Percentiles rank a stretch among this genome's conserved stretches.
Conservation (phyloP, 2,329 filamentous ascomycete genomes). For the Aspergillus udagawae region DNA sequence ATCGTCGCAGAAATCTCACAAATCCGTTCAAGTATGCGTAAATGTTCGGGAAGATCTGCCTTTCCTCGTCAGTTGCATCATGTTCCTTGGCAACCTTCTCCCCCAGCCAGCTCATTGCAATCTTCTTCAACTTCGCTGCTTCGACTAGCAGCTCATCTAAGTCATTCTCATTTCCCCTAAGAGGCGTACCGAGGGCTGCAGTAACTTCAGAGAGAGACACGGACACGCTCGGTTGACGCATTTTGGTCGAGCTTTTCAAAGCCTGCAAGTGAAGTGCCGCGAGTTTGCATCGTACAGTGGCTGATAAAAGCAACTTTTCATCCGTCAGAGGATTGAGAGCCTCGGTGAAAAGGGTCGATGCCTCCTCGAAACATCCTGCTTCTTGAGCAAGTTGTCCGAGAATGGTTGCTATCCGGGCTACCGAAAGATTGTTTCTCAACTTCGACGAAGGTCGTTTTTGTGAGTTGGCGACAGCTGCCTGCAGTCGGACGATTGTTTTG, state of each 20-base stretch:
- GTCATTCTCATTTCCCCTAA: constrained; percentile 38
- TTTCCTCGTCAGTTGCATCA: constrained; percentile 9
- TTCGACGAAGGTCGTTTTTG: constrained; percentile 22
- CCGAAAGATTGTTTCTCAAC: constrained; percentile 20
- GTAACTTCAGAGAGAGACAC: constrained; percentile 32
- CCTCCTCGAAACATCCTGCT: constrained; percentile 37
- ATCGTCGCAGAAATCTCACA: constrained; percentile 39
- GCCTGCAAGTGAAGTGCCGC: constrained; percentile 35
- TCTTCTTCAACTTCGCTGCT: constrained; percentile 41
- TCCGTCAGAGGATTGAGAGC: constrained; percentile 27
- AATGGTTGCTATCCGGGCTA: constrained; percentile 31
- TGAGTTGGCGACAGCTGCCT: constrained; percentile 25
- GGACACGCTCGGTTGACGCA: constrained; percentile 15
- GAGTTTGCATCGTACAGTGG: constrained; percentile 37
- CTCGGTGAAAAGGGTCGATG: constrained; percentile 33
- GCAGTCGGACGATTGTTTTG: constrained; percentile 33
- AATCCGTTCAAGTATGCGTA: constrained; percentile 38
- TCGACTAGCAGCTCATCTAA: constrained; percentile 44
- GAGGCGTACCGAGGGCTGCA: constrained; percentile 29
- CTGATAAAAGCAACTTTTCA: constrained; percentile 31
- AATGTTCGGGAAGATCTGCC: constrained; percentile 22
- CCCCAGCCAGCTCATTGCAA: constrained; percentile 35
- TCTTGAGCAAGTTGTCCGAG: constrained; percentile 40
- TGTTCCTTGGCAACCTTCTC: constrained; percentile 24
- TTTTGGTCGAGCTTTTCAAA: constrained; percentile 20